A percentile compares a stretch with the other conserved stretches of the same genome.
Evolutionary conservation across 1,284 basidiomycete species (phyloP).

Genomic region (Baeospora myosura): DNA sequence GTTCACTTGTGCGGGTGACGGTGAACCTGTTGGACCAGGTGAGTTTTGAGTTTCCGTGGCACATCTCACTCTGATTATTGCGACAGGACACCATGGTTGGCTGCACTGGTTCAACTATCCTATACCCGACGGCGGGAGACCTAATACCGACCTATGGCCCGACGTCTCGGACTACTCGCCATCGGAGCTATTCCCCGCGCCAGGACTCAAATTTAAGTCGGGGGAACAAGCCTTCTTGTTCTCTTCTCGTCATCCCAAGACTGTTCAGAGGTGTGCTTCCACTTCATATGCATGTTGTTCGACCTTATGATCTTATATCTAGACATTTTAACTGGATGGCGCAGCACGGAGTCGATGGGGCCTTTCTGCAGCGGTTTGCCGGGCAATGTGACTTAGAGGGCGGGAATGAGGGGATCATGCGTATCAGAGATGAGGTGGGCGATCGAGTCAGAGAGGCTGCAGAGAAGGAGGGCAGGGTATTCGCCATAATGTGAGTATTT

Average conservation of each 20-base stretch:
- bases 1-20: slow-evolving; percentile 68
- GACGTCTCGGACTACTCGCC: slow-evolving; percentile 62
- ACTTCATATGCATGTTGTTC: background rate
- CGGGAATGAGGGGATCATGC: slow-evolving; percentile 45
- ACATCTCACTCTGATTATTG: background rate
- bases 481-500: slow-evolving; percentile 64
- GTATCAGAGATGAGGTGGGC: slow-evolving; percentile 65
- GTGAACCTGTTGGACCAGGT: slow-evolving; percentile 55
- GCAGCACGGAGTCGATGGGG: slow-evolving; percentile 66
- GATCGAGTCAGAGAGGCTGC: slow-evolving; percentile 63
- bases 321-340: slow-evolving; percentile 82
- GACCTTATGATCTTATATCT: background rate
- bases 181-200: slow-evolving; percentile 60
- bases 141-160: slow-evolving; percentile 70
- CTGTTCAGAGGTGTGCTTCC: slow-evolving; percentile 46
- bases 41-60: slow-evolving; percentile 10
- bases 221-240: slow-evolving; percentile 62
- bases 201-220: slow-evolving; percentile 49
- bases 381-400: slow-evolving; percentile 52
- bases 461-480: slow-evolving; percentile 68
- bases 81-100: slow-evolving; percentile 66
- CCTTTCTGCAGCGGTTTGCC: slow-evolving; percentile 68
- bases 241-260: slow-evolving; percentile 66
- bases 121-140: slow-evolving; percentile 55
- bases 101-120: slow-evolving; percentile 72